Evolutionary conservation across 495 filamentous ascomycete species (phyloP), one percentile per base, ranked within the genome.

Genomic region (Neurospora sp.): DNA sequence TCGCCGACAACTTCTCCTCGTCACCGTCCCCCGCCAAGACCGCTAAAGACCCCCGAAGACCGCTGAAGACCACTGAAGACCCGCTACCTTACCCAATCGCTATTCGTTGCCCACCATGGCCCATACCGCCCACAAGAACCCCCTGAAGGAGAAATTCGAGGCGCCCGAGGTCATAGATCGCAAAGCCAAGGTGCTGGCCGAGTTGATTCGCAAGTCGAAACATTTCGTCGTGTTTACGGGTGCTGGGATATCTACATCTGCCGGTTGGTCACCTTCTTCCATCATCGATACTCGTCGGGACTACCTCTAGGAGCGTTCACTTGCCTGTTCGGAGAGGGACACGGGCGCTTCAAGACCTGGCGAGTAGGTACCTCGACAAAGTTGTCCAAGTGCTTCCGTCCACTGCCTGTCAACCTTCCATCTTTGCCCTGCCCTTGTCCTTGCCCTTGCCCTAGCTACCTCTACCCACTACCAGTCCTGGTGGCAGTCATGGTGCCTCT

Each of bases 221-320:
- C 83, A 87, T 73, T 77, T 86, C 53, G 81, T 87, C 27, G 83
- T 79, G 1, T 86, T 84, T 46, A 87, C 85, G 0, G 84, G 81
- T 11, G 84, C 84, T 0, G 83, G 84, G 5, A 73, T 85, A 22
- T 85, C 84, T 4, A 84, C 83, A 6, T 85, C 82, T 14, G 81
- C 83, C n/a, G 82, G 82, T 80, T 39, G 0, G 48, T 59, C 11
- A 1, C 48, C 14, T 59, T 59, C 11, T 14, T 31, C 3, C 73
- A 75, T 53, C 16, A 37, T 59, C 8, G 46, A 22, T 31, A 27
- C 48, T 27, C 20, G 20, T 59, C 11, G 5, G 22, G 20, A 27
- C 10, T 53, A 31, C 27, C 27, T 31, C 27, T 31, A 0, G n/a
- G 1, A 22, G 20, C 20, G 46, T 14, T 2, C 20, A 53, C 10